Evolutionary conservation across 345 rosid genomes (phyloP).

Genomic region (Gossypium bickii): DNA sequence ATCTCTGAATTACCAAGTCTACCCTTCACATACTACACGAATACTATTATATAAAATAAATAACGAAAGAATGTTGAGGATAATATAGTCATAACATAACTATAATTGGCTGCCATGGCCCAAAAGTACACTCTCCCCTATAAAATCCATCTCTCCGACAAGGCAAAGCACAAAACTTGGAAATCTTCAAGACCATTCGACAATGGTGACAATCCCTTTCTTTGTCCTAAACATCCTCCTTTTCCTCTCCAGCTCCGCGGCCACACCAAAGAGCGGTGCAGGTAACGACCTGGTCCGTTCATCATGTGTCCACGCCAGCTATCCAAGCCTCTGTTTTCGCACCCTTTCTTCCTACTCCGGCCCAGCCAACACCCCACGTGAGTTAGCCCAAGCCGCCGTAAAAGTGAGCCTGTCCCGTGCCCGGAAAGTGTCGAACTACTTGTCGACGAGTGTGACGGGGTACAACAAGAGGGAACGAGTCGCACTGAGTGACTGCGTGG

Average conservation of each 20-base stretch:
- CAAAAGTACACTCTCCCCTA: background rate
- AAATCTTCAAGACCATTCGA: background rate
- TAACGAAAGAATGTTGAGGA: background rate
- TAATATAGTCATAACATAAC: background rate
- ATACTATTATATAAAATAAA: background rate
- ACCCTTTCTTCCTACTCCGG: constrained; percentile 69
- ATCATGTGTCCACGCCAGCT: constrained; percentile 69
- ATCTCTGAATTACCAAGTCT: background rate
- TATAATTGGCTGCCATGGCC: background rate
- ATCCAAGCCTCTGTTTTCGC: constrained; percentile 60
- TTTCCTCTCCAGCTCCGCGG: constrained; percentile 23
- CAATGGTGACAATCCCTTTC: background rate
- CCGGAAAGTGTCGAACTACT: constrained; percentile 28
- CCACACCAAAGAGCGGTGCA: background rate
- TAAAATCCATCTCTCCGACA: background rate
- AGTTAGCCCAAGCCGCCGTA: constrained; percentile 71
- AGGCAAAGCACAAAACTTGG: too few relatives aligned
- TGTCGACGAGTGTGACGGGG: constrained; percentile 21
- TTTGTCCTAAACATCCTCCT: constrained; percentile 19
- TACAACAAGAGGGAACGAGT: constrained; percentile 36
- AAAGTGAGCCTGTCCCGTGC: constrained; percentile 56
- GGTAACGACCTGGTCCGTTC: constrained; percentile 51
- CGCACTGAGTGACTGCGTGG: constrained; percentile 68
- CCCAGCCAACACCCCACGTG: constrained; percentile 52
- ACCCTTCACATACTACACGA: background rate